Evolutionary conservation across 2,329 filamentous ascomycete genomes (phyloP).

Genomic region (Aspergillus piperis): DNA sequence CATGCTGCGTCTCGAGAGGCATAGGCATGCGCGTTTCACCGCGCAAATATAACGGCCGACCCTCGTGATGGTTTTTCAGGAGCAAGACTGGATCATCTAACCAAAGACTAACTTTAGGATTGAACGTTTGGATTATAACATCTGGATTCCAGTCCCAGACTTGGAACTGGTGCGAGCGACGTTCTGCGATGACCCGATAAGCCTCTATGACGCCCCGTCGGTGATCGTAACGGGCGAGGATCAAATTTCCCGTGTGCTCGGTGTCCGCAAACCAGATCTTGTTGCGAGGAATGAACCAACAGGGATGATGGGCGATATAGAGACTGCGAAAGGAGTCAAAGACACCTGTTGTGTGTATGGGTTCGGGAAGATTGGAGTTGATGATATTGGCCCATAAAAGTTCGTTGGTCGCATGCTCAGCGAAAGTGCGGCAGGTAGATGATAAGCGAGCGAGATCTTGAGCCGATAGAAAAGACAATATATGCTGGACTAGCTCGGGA

Average conservation of each 20-base stretch:
- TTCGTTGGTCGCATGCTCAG: slow-evolving; percentile 64
- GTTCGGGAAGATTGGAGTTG: slow-evolving; percentile 65
- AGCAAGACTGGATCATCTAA: slow-evolving; percentile 71
- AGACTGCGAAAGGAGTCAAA: slow-evolving; percentile 68
- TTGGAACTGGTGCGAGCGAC: slow-evolving; percentile 56
- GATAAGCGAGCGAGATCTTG: slow-evolving; percentile 63
- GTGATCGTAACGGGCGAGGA: slow-evolving; percentile 76
- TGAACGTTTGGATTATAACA: slow-evolving; percentile 71
- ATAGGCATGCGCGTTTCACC: slow-evolving; percentile 58
- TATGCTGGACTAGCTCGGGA: slow-evolving; percentile 71
- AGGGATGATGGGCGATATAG: slow-evolving; percentile 72
- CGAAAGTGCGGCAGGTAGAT: slow-evolving; percentile 63
- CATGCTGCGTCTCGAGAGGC: slow-evolving; percentile 51
- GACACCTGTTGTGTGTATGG: slow-evolving; percentile 58
- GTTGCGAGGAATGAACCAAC: slow-evolving; percentile 79
- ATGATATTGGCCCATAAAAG: slow-evolving; percentile 71
- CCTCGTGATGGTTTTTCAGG: slow-evolving; percentile 44
- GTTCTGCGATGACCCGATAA: slow-evolving; percentile 71
- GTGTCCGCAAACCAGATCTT: slow-evolving; percentile 86
- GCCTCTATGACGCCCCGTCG: slow-evolving; percentile 75
- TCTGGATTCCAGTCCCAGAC: slow-evolving; percentile 66
- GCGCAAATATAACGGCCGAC: slow-evolving; percentile 25
- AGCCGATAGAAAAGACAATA: slow-evolving; percentile 67
- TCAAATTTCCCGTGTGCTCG: slow-evolving; percentile 70
- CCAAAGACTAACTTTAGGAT: slow-evolving; percentile 70